Evolutionary conservation across 495 filamentous ascomycete genomes (phyloP), one percentile per base, ranked within the genome.

Genomic region (Xylaria flabelliformis): DNA sequence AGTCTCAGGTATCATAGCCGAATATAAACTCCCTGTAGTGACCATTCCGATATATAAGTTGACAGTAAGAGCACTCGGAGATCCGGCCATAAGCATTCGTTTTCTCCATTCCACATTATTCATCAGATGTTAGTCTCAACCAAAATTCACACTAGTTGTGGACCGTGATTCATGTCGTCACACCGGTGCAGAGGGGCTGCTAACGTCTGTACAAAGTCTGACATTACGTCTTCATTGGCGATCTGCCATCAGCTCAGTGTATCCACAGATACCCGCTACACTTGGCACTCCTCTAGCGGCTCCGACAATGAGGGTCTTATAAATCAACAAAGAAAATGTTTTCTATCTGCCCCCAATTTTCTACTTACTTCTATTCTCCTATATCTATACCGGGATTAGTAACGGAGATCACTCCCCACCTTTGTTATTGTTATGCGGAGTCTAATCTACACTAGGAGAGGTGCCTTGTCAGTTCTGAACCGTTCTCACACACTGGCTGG

Each of bases 81-180:
- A 56, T 56, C 3, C 53, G 26, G 65, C n/a, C 42, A 44, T 24
- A 55, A 67, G 21, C 19, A n/a, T 12, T 19, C 10, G 32, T 44
- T 44, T 55, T 67, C 65, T 56, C 32, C 65, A 56, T 67, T 6
- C 15, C 19, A 34, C 13, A 67, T 67, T 67, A 67, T 56, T 67
- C 64, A 67, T 67, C 64, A 15, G 9, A 32, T 9, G 34, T 21
- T 46, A 5, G 24, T 21, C 62, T 50, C 1, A 48, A 24, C 15
- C 41, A 48, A 65, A 32, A 32, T 12, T 44, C 13, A 17, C 13
- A 50, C 39, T 64, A 24, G 19, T 8, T 64, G 64, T 67, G 64
- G 64, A 41, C n/a, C 46, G n/a, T 41, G 64, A 67, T 55, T 55
- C 65, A 56, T 55, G 50, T 67, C 36, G 65, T 67, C 65, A 67